phyloP scores from a whole-genome alignment of 129 eudicot genomes.

The Deinandra increscens region DNA sequence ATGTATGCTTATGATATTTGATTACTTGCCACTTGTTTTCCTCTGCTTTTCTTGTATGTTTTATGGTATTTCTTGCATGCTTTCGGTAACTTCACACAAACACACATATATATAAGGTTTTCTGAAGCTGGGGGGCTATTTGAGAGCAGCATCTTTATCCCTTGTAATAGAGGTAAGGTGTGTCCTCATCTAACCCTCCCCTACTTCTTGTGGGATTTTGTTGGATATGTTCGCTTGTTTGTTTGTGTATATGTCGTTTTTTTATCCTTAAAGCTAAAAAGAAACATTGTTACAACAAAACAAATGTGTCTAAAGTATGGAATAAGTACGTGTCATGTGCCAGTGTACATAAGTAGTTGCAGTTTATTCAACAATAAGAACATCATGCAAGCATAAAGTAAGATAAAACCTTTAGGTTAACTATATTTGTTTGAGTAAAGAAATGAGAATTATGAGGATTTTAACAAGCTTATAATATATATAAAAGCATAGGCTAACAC shows the following conservation, averaged over 20 bases:
- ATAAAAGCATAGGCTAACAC: background rate
- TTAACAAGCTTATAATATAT: background rate
- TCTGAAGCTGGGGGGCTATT: too few relatives aligned
- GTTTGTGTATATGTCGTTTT: background rate
- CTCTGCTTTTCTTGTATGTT: too few relatives aligned
- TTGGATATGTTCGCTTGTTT: too few relatives aligned
- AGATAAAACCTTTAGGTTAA: background rate
- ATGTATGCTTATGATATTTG: too few relatives aligned
- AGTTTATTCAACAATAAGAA: slow-evolving; percentile 5
- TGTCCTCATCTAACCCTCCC: too few relatives aligned
- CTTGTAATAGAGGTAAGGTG: too few relatives aligned
- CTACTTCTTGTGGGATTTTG: too few relatives aligned
- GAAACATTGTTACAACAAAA: background rate
- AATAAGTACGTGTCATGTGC: background rate
- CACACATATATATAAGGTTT: too few relatives aligned
- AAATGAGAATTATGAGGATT: background rate
- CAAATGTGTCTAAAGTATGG: background rate
- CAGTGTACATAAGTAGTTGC: background rate
- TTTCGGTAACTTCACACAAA: too few relatives aligned
- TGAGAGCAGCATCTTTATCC: too few relatives aligned
- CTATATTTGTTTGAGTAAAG: background rate
- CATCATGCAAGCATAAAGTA: slow-evolving; percentile 3
- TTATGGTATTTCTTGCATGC: too few relatives aligned
- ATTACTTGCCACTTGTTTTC: too few relatives aligned
- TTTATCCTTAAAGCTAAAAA: background rate